Evolutionary conservation across 257 asterid genomes (phyloP).

Genomic region (Lantana camara): DNA sequence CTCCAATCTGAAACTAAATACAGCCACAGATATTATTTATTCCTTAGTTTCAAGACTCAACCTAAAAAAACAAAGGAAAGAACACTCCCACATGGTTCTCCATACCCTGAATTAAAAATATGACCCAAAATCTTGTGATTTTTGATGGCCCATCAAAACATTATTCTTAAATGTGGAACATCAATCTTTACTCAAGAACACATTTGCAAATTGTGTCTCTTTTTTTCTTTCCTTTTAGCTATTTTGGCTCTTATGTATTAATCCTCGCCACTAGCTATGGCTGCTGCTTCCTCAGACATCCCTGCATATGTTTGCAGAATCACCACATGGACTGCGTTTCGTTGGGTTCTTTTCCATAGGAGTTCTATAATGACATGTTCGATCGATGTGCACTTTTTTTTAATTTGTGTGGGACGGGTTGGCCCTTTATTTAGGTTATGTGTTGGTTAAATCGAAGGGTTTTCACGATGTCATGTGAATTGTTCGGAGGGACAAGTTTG

Average conservation of each 20-base stretch:
- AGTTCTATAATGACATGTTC: neutral
- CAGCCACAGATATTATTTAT: conserved; percentile 10
- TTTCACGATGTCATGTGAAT: no score
- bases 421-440: no score
- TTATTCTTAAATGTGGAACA: conserved; percentile 27
- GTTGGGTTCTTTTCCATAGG: neutral
- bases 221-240: conserved; percentile 11
- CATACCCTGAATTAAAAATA: conserved; percentile 26
- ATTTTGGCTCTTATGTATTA: conserved; percentile 18
- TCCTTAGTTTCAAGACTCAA: neutral
- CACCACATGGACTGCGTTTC: conserved; percentile 32
- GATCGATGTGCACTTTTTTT: neutral
- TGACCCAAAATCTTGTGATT: conserved; percentile 17
- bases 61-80: conserved; percentile 10
- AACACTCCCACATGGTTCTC: conserved; percentile 42
- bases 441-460: neutral
- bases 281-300: conserved; percentile 29
- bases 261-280: conserved; percentile 21
- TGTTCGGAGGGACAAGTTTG: no score
- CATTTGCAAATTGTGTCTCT: conserved; percentile 8
- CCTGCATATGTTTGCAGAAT: conserved; percentile 27
- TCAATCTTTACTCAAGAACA: conserved; percentile 16
- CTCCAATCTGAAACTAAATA: conserved; percentile 9
- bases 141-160: conserved; percentile 38
- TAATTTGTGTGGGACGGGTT: no score